Conservation (phyloP, 108 stramenopile species). For the Fragilariopsis cylindrus region DNA sequence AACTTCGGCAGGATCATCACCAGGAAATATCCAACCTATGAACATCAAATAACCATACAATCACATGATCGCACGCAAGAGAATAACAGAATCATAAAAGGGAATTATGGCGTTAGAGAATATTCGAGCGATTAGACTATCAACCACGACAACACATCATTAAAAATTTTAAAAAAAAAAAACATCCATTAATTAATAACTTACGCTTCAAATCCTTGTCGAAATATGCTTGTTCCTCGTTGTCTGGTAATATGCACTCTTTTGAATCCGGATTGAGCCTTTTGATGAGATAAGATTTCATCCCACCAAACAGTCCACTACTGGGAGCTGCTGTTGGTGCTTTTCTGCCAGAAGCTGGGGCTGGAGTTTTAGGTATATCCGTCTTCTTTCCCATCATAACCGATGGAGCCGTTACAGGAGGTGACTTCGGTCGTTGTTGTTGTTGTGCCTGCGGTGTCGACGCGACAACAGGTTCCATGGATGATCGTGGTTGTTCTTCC, state of each 20-base stretch:
- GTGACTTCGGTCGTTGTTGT: slow-evolving; percentile 20
- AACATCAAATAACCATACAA: background rate
- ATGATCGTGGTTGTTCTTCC: background rate
- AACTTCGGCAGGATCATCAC: slow-evolving; percentile 72
- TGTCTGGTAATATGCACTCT: slow-evolving; percentile 58
- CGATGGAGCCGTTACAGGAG: slow-evolving; percentile 37
- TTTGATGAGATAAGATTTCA: slow-evolving; percentile 53
- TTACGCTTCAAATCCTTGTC: slow-evolving; percentile 47
- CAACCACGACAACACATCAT: background rate
- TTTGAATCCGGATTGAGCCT: slow-evolving; percentile 79
- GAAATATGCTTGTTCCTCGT: slow-evolving; percentile 81
- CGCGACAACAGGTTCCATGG: background rate
- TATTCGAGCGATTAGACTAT: background rate
- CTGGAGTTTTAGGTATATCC: background rate
- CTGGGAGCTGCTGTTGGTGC: slow-evolving; percentile 4
- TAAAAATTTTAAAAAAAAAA: background rate
- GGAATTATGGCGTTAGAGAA: background rate
- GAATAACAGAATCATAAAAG: no score
- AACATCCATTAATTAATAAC: background rate
- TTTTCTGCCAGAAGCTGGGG: slow-evolving; percentile 32
- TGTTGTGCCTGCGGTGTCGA: slow-evolving; percentile 12
- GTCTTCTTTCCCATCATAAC: slow-evolving; percentile 29
- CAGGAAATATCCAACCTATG: slow-evolving; percentile 78
- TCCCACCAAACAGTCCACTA: slow-evolving; percentile 10
- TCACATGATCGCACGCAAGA: background rate